Conservation (phyloP, 352 stramenopile species). For the Albugo laibachii region DNA sequence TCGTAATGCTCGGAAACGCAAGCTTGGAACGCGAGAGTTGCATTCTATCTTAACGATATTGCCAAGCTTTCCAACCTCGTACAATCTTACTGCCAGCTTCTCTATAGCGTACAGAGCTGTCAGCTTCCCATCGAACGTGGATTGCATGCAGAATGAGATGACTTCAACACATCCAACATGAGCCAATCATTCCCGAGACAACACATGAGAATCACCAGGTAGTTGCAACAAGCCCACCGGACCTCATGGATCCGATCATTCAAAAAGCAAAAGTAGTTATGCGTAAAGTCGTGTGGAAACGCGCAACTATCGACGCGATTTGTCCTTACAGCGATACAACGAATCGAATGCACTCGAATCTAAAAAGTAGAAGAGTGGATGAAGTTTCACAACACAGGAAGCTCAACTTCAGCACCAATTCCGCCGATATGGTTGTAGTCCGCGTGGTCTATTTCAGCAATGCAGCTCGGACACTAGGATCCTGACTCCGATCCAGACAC, state of each 20-base stretch:
- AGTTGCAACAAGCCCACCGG: conserved; percentile 32
- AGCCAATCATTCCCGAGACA: conserved; percentile 67
- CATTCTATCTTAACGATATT: conserved; percentile 45
- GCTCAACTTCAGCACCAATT: conserved; percentile 45
- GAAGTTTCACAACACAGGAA: conserved; percentile 40
- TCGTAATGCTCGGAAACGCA: conserved; percentile 61
- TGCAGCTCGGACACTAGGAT: conserved; percentile 50
- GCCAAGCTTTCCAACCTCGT: conserved; percentile 44
- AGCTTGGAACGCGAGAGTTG: conserved; percentile 54
- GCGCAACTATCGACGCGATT: conserved; percentile 32
- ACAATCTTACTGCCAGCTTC: conserved; percentile 30
- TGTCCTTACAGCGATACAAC: conserved; percentile 63
- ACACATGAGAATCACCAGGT: conserved; percentile 35
- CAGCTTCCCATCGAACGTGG: conserved; percentile 49
- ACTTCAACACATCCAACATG: conserved; percentile 15
- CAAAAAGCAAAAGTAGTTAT: conserved; percentile 46
- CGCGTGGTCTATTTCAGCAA: conserved; percentile 67
- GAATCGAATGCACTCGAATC: conserved; percentile 68
- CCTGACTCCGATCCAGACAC: conserved; percentile 60
- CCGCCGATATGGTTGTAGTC: conserved; percentile 41
- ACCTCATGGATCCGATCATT: conserved; percentile 53
- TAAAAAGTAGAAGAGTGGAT: conserved; percentile 50
- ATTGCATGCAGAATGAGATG: conserved; percentile 35
- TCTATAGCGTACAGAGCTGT: conserved; percentile 53
- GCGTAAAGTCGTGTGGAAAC: conserved; percentile 44